Evolutionary conservation across 306 rosid genomes (phyloP).

Genomic region (Adenanthera pavonina): DNA sequence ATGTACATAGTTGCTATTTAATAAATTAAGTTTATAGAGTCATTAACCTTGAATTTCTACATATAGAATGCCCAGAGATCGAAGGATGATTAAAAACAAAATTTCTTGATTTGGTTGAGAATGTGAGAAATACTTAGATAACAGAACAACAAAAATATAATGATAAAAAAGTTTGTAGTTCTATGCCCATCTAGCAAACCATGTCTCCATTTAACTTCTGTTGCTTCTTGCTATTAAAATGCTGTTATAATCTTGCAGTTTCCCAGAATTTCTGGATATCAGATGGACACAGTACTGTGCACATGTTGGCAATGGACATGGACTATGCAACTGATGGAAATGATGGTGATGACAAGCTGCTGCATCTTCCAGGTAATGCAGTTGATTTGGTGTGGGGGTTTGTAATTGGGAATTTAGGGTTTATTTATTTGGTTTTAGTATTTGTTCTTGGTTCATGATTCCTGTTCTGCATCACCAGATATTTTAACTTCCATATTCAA

Average conservation of each 20-base stretch:
- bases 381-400: neutral
- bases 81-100: neutral
- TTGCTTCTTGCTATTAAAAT: constrained; percentile 34
- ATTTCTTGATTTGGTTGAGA: constrained; percentile 1
- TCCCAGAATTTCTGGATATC: constrained; percentile 85
- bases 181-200: constrained; percentile 30
- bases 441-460: constrained; percentile 9
- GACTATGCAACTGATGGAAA: constrained; percentile 55
- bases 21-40: too few species aligned
- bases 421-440: neutral
- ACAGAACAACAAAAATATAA: neutral
- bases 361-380: constrained; percentile 64
- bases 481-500: constrained; percentile 17
- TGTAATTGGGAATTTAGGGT: neutral
- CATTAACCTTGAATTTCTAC: too few species aligned
- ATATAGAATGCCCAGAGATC: neutral
- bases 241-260: constrained; percentile 54
- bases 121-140: constrained; percentile 17
- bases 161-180: neutral
- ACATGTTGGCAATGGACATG: constrained; percentile 61
- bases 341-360: constrained; percentile 57
- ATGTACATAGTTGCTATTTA: too few species aligned
- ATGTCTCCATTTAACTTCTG: constrained; percentile 7
- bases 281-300: constrained; percentile 75
- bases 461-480: neutral